Conservation (phyloP, 2,329 filamentous ascomycete genomes). For the Fusarium tanahbumbuense region DNA sequence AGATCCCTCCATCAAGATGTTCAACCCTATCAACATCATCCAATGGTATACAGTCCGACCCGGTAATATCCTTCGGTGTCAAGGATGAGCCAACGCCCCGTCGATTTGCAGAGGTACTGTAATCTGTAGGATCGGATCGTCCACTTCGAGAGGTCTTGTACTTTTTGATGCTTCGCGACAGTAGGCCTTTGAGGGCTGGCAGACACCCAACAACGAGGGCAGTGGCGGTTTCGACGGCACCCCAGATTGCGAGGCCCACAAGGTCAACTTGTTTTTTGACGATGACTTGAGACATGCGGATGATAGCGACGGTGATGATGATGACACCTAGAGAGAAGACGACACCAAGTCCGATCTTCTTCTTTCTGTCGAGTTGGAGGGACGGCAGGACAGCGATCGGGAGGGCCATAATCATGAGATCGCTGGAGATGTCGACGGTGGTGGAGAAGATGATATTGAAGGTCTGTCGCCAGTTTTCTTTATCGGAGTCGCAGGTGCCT, state of each 20-base stretch:
- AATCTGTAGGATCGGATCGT: slow-evolving; percentile 7
- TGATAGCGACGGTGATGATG: slow-evolving; percentile 18
- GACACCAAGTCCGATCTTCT: slow-evolving; percentile 23
- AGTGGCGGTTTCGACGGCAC: slow-evolving; percentile 24
- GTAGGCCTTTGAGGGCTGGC: slow-evolving; percentile 19
- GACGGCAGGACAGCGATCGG: slow-evolving; percentile 25
- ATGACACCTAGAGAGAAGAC: slow-evolving; percentile 23
- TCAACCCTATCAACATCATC: slow-evolving; percentile 5
- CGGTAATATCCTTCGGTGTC: not conserved
- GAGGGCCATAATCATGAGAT: slow-evolving; percentile 32
- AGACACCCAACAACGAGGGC: slow-evolving; percentile 25
- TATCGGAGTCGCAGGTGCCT: slow-evolving; percentile 14
- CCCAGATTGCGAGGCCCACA: slow-evolving; percentile 24
- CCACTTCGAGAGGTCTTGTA: slow-evolving; percentile 11
- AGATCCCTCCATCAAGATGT: slow-evolving; percentile 14
- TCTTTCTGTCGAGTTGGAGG: slow-evolving; percentile 23
- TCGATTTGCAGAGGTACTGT: slow-evolving; percentile 5
- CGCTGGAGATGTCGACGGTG: slow-evolving; percentile 14
- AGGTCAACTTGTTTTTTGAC: slow-evolving; percentile 20
- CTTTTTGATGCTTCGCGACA: slow-evolving; percentile 20
- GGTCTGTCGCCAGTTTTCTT: slow-evolving; percentile 11
- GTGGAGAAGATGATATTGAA: slow-evolving; percentile 30
- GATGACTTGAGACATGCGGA: slow-evolving; percentile 31
- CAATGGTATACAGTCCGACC: slow-evolving; percentile 17
- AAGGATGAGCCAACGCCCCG: slow-evolving; percentile 13